These are phyloP conservation scores for Ogataea nonfermentans DNA, from an alignment of 805 yeast species.

Conservation along the genomic window DNA sequence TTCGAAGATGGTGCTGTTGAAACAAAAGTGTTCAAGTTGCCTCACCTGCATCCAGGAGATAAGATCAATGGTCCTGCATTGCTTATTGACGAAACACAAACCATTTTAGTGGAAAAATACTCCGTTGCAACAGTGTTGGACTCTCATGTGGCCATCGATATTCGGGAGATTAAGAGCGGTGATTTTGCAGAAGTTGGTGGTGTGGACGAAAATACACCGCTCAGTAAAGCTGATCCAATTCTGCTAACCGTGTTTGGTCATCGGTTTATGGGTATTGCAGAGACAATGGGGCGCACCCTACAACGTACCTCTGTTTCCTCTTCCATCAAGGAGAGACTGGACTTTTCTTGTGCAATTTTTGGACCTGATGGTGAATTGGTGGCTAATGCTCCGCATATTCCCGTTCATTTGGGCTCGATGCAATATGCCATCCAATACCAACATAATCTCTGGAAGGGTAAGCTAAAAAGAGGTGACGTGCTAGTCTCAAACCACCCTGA, in stretches of 20 bases:
- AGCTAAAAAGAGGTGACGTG: slow-evolving; percentile 40
- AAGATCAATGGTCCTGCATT: slow-evolving; percentile 38
- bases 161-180: slow-evolving; percentile 5
- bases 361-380: slow-evolving; percentile 39
- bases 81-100: slow-evolving; percentile 38
- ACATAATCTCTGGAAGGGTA: slow-evolving; percentile 37
- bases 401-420: slow-evolving; percentile 45
- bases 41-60: slow-evolving; percentile 31
- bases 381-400: slow-evolving; percentile 45
- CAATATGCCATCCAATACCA: slow-evolving; percentile 40
- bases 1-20: slow-evolving; percentile 13
- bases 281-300: slow-evolving; percentile 41
- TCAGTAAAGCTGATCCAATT: slow-evolving; percentile 35
- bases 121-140: slow-evolving; percentile 36
- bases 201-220: slow-evolving; percentile 13
- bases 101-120: slow-evolving; percentile 38
- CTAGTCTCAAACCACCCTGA: slow-evolving; percentile 41
- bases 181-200: slow-evolving; percentile 9
- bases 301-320: slow-evolving; percentile 41
- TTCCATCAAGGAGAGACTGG: slow-evolving; percentile 43
- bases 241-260: slow-evolving; percentile 41
- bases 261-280: slow-evolving; percentile 47
- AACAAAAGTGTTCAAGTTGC: slow-evolving; percentile 33
- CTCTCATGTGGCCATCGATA: slow-evolving; percentile 34
- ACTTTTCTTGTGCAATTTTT: slow-evolving; percentile 44